Evolutionary conservation across 352 stramenopile genomes (phyloP).

Genomic region (Pythium diclinum): DNA sequence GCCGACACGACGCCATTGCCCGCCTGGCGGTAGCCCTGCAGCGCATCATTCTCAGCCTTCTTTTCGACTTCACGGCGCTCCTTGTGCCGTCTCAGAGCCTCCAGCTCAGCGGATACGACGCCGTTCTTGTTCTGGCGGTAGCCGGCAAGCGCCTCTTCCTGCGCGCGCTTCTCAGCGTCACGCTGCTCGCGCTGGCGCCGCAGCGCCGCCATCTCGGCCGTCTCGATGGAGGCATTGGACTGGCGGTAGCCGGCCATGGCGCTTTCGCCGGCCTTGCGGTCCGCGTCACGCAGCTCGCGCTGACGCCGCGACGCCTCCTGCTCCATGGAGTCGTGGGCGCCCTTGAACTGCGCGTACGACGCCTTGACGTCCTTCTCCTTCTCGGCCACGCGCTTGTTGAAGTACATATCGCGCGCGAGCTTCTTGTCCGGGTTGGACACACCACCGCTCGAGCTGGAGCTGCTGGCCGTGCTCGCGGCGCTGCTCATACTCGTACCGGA

Average conservation of each 20-base stretch:
- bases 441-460: constrained; percentile 11
- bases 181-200: constrained; percentile 35
- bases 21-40: constrained; percentile 21
- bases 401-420: constrained; percentile 23
- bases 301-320: constrained; percentile 28
- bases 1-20: constrained; percentile 15
- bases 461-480: constrained; percentile 13
- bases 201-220: constrained; percentile 24
- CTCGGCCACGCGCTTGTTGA: constrained; percentile 23
- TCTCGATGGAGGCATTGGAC: constrained; percentile 22
- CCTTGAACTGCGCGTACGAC: constrained; percentile 22
- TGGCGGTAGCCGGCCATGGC: constrained; percentile 27
- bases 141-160: constrained; percentile 34
- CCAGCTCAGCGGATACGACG: constrained; percentile 18
- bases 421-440: constrained; percentile 25
- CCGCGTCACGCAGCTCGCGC: constrained; percentile 34
- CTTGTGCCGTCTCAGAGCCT: constrained; percentile 31
- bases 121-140: constrained; percentile 10
- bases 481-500: constrained; percentile 13
- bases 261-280: constrained; percentile 40
- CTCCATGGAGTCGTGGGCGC: constrained; percentile 24
- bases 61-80: constrained; percentile 40
- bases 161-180: constrained; percentile 38
- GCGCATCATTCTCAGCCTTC: constrained; percentile 43
- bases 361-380: constrained; percentile 20